Evolutionary conservation across 1,139 yeast genomes (phyloP), one percentile per base, ranked within the genome.

Genomic region (Kodamaea derodonti): DNA sequence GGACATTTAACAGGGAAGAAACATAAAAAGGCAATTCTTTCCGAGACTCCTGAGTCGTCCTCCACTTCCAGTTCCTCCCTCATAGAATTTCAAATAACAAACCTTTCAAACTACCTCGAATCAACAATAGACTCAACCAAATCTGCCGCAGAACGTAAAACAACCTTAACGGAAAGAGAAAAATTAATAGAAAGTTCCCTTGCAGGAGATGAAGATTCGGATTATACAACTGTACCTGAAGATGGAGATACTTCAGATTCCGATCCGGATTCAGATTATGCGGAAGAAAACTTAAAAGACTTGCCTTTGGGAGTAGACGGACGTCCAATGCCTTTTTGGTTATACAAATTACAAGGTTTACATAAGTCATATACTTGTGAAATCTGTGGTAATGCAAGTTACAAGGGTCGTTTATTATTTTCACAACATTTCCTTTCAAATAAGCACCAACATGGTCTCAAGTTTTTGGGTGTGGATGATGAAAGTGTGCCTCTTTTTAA

Each of bases 271-370:
- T 51, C 51, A 12, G 60, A 57, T 14, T 56, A 51, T 15, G 61
- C 55, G 32, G 51, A 49, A 11, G 51, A 53, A 38, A 35, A 33
- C 26, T 31, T 30, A 39, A 65, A 78, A 37, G 78, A 82, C 41
- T 58, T 86, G 36, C 95, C 96, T 0, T 43, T 86, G 1, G 97
- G 95, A 0, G 74, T 86, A 24, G 96, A 90, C 57, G 97, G 97
- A 0, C 74, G 74, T 27, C 97, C 97, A 0, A 87, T 92, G 26
- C 98, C 98, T 1, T 78, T 71, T 39, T 92, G 99, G 99, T 64
- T 92, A 20, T 90, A 80, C 69, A 92, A 90, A 54, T 65, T 88
- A 24, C 92, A 87, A 49, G 98, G 98, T 0, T 65, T 90, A 10
- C 87, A 85, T 38, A 75, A 77, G 34, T 77, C 74, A 33, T 86